Evolutionary conservation across 176 grass and related monocot species (phyloP).

Genomic region (Metroxylon sagu): DNA sequence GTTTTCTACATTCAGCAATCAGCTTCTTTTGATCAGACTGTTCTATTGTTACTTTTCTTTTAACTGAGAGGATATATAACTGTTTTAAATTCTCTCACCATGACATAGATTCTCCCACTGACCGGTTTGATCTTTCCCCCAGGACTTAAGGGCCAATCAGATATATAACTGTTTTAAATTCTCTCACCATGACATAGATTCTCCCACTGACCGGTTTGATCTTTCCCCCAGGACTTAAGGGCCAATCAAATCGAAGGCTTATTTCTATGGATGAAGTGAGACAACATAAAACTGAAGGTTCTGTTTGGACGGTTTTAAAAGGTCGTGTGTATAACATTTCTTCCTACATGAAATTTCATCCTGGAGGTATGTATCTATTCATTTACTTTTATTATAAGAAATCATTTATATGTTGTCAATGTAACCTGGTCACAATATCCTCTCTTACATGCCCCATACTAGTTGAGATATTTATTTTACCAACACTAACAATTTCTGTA

Average conservation of each 20-base stretch:
- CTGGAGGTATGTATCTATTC: slow-evolving; percentile 49
- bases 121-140: background rate
- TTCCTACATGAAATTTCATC: slow-evolving; percentile 97
- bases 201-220: too few species aligned
- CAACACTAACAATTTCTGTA: too few species aligned
- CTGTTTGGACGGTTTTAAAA: slow-evolving; percentile 92
- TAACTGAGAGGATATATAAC: too few species aligned
- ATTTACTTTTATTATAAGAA: too few species aligned
- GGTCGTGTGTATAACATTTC: slow-evolving; percentile 86
- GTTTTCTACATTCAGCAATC: too few species aligned
- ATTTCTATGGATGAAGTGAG: slow-evolving; percentile 83
- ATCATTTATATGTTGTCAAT: background rate
- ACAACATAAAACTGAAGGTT: slow-evolving; percentile 66
- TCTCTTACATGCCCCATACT: too few species aligned
- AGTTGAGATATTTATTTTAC: too few species aligned
- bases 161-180: slow-evolving; percentile 12
- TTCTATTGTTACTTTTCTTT: too few species aligned
- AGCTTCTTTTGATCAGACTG: too few species aligned
- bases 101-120: too few species aligned
- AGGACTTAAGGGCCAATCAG: slow-evolving; percentile 69
- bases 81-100: too few species aligned
- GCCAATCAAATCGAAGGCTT: slow-evolving; percentile 51
- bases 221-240: slow-evolving; percentile 45
- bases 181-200: too few species aligned
- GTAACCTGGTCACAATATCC: background rate